Conservation (phyloP, 2,329 filamentous ascomycete species). For the Plenodomus lindquistii region DNA sequence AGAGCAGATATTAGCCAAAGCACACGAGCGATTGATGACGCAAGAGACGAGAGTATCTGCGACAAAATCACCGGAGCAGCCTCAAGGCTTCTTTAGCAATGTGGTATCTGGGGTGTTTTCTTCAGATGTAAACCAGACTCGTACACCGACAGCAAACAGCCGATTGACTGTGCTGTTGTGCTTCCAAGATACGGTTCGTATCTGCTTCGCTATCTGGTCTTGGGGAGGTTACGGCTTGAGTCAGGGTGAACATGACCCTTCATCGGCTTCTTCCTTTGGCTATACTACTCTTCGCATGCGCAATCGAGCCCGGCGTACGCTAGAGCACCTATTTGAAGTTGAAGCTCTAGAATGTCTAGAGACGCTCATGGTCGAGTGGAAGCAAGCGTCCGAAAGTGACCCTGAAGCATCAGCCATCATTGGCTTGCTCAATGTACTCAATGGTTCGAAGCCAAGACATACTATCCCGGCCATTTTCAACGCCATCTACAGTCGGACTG, state of each 20-base stretch:
- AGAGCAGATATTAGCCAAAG: constrained; percentile 85
- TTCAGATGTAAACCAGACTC: constrained; percentile 73
- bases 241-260: constrained; percentile 60
- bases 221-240: constrained; percentile 76
- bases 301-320: constrained; percentile 81
- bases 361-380: constrained; percentile 86
- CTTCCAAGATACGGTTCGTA: constrained; percentile 91
- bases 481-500: constrained; percentile 91
- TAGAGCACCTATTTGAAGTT: constrained; percentile 90
- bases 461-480: constrained; percentile 95
- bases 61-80: constrained; percentile 78
- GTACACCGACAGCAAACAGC: constrained; percentile 87
- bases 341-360: constrained; percentile 94
- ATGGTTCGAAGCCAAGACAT: constrained; percentile 87
- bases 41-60: constrained; percentile 73
- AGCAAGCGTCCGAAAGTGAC: constrained; percentile 53
- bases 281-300: constrained; percentile 91
- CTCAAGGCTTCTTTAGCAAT: constrained; percentile 87
- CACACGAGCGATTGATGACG: constrained; percentile 77
- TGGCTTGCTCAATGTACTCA: constrained; percentile 84
- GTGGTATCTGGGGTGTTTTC: constrained; percentile 93
- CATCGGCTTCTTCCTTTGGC: constrained; percentile 78
- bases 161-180: constrained; percentile 91
- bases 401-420: constrained; percentile 70
- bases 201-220: constrained; percentile 93